Evolutionary conservation across 108 stramenopile species (phyloP).

Genomic region (Aurantiochytrium sp.): DNA sequence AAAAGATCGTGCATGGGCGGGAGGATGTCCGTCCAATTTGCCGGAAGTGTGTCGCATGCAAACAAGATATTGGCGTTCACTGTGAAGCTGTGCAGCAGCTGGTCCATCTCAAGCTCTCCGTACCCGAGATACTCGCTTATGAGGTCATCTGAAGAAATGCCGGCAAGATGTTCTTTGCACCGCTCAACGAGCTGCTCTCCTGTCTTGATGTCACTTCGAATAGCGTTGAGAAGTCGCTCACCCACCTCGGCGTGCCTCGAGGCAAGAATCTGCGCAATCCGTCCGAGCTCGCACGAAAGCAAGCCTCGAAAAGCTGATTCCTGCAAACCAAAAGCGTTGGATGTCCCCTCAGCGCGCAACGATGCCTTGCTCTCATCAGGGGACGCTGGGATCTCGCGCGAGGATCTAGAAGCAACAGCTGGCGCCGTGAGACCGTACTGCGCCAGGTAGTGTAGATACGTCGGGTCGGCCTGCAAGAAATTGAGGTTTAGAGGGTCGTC

Average conservation of each 20-base stretch:
- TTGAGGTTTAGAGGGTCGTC: neutral
- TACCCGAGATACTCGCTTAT: neutral
- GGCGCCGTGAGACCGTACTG: neutral
- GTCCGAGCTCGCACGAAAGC: neutral
- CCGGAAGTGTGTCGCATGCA: neutral
- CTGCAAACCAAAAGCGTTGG: neutral
- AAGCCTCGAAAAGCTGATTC: neutral
- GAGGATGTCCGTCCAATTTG: neutral
- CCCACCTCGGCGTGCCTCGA: neutral
- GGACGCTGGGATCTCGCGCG: neutral
- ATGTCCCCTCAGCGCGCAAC: neutral
- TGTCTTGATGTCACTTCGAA: neutral
- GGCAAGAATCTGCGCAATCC: neutral
- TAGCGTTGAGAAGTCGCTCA: neutral
- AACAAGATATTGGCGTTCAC: neutral
- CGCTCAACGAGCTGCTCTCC: neutral
- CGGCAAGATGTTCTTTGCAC: neutral
- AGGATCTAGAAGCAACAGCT: neutral
- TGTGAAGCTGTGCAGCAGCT: neutral
- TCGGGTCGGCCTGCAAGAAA: neutral
- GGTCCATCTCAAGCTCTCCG: neutral
- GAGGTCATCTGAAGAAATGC: neutral
- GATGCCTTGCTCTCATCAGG: neutral
- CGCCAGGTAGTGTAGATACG: neutral
- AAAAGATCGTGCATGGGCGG: neutral